These are phyloP conservation scores for Chlamydomonas asymmetrica DNA, from an alignment of 139 green algal genomes.

Conservation along the genomic window DNA sequence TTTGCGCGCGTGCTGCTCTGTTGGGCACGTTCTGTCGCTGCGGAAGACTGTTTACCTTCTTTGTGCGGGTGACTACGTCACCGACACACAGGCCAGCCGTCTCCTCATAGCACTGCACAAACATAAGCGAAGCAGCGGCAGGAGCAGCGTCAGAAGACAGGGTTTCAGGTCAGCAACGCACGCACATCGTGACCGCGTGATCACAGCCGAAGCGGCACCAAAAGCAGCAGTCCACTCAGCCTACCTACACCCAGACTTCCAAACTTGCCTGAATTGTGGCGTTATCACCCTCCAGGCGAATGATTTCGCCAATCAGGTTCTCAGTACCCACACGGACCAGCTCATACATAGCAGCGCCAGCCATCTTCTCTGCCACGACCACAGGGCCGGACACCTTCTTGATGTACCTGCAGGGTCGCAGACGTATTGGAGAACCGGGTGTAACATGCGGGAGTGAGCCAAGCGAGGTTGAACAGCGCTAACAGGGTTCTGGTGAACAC, in stretches of 20 bases:
- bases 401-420: conserved; percentile 66
- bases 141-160: too few relatives aligned
- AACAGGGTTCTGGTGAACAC: too few relatives aligned
- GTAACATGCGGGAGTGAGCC: background rate
- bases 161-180: too few relatives aligned
- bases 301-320: conserved; percentile 98
- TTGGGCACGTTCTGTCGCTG: background rate
- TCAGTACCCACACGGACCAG: conserved; percentile 94
- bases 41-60: conserved; percentile 90
- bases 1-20: background rate
- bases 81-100: conserved; percentile 95
- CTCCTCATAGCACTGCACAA: conserved; percentile 94
- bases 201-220: background rate
- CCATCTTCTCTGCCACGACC: conserved; percentile 95
- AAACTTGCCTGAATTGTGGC: conserved; percentile 92
- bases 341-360: conserved; percentile 96
- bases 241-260: background rate
- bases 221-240: too few relatives aligned
- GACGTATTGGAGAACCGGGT: background rate
- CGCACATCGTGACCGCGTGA: too few relatives aligned
- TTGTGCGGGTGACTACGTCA: conserved; percentile 85
- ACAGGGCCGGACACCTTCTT: conserved; percentile 94
- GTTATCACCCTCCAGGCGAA: conserved; percentile 94
- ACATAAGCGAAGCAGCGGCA: too few relatives aligned
- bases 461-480: background rate